These are phyloP conservation scores for Populus hybrid DNA, from an alignment of 441 rosid species.

Conservation along the genomic window DNA sequence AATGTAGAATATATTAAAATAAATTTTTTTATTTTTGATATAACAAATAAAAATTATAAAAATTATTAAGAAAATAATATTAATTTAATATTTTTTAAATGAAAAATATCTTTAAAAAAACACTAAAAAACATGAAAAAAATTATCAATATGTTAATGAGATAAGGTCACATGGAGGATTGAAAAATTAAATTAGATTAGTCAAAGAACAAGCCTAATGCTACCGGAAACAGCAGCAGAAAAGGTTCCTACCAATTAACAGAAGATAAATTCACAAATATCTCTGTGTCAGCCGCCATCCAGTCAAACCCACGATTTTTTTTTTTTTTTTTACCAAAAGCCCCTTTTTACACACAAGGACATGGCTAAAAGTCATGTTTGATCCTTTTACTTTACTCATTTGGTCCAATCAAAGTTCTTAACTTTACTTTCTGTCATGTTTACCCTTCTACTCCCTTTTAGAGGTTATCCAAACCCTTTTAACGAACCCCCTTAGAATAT, in stretches of 20 bases:
- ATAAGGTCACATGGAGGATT: not conserved
- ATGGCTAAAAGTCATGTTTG: not conserved
- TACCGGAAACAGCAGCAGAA: not conserved
- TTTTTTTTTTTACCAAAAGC: conserved; percentile 29
- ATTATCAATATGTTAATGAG: not conserved
- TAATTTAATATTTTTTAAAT: too few species aligned
- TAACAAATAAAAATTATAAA: too few species aligned
- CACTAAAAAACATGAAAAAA: too few species aligned
- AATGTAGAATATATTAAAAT: too few species aligned
- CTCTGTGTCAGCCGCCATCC: conserved; percentile 37
- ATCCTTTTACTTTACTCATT: not conserved
- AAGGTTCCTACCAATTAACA: not conserved
- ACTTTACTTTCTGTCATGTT: not conserved
- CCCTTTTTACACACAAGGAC: not conserved
- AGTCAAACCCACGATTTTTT: conserved; percentile 57
- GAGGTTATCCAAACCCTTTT: not conserved
- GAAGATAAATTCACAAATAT: not conserved
- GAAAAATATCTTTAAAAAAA: too few species aligned
- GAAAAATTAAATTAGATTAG: not conserved
- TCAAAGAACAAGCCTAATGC: not conserved
- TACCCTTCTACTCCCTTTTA: not conserved
- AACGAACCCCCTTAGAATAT: not conserved
- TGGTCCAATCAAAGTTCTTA: not conserved
- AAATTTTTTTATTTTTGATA: too few species aligned
- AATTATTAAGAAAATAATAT: too few species aligned